These are phyloP conservation scores for Microthyrium microscopicum DNA, from an alignment of 2,329 filamentous ascomycete genomes.

Conservation along the genomic window DNA sequence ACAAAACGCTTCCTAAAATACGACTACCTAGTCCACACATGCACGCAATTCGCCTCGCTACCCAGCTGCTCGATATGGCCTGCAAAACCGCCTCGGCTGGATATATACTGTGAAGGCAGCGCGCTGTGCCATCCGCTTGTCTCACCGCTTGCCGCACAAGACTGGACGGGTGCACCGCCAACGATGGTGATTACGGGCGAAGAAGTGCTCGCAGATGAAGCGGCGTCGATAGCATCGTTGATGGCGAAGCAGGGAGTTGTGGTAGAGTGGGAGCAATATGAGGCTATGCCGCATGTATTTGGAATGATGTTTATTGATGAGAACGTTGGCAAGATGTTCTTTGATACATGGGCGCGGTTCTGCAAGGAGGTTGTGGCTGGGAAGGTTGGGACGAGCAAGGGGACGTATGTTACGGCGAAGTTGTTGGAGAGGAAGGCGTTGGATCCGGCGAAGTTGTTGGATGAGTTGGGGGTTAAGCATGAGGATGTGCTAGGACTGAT, in stretches of 20 bases:
- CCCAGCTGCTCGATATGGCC: slow-evolving; percentile 35
- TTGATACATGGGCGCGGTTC: slow-evolving; percentile 20
- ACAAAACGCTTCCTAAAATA: slow-evolving; percentile 35
- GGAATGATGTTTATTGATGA: slow-evolving; percentile 25
- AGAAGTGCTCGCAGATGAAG: slow-evolving; percentile 56
- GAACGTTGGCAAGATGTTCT: slow-evolving; percentile 16
- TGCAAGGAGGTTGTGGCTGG: slow-evolving; percentile 13
- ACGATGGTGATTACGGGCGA: slow-evolving; percentile 53
- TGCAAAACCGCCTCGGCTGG: slow-evolving; percentile 26
- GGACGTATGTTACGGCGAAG: slow-evolving; percentile 16
- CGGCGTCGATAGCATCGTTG: slow-evolving; percentile 39
- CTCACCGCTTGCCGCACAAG: slow-evolving; percentile 38
- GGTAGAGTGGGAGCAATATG: slow-evolving; percentile 55
- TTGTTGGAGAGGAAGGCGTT: slow-evolving; percentile 13
- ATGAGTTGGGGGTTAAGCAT: too few species aligned
- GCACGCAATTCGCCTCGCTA: too few species aligned
- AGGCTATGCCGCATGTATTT: slow-evolving; percentile 67
- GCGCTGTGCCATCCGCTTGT: slow-evolving; percentile 48
- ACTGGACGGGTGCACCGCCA: slow-evolving; percentile 49
- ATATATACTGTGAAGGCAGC: slow-evolving; percentile 28
- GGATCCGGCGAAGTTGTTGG: slow-evolving; percentile 16
- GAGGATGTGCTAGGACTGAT: too few species aligned
- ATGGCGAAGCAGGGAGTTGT: slow-evolving; percentile 40
- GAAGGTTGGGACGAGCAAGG: slow-evolving; percentile 15
- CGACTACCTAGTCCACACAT: slow-evolving; percentile 57